A percentile compares a stretch with the other conserved stretches of the same genome.
Evolutionary conservation across 2,329 filamentous ascomycete genomes (phyloP).

Genomic region (Lachnellula suecica): DNA sequence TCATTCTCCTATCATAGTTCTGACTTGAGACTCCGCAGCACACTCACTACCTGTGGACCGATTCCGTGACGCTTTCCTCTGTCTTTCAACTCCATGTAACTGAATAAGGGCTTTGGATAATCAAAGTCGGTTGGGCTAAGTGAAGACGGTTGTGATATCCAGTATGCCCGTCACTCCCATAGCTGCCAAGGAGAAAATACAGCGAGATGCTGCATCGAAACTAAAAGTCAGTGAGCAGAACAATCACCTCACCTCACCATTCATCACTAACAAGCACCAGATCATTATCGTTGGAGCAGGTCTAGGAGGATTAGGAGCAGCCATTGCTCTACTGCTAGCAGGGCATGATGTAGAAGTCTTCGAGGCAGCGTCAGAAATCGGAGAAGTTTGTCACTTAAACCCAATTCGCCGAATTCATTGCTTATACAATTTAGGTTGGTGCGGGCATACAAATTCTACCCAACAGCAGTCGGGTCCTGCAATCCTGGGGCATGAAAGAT

Average conservation of each 20-base stretch:
- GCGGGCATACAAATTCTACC: conserved; percentile 31
- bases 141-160: neutral
- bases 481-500: conserved; percentile 24
- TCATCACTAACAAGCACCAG: conserved; percentile 6
- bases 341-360: conserved; percentile 40
- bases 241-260: neutral
- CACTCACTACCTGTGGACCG: too few relatives aligned
- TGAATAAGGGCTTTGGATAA: too few relatives aligned
- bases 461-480: conserved; percentile 24
- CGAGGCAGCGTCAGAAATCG: conserved; percentile 40
- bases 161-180: conserved; percentile 1
- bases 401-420: conserved; percentile 42
- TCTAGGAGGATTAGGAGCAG: conserved; percentile 49
- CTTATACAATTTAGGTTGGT: conserved; percentile 40
- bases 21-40: too few relatives aligned
- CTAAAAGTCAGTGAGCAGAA: conserved; percentile 16
- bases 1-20: too few relatives aligned
- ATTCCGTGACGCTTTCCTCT: too few relatives aligned
- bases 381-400: conserved; percentile 38
- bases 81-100: too few relatives aligned
- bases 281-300: conserved; percentile 55
- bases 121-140: neutral
- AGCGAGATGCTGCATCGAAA: conserved; percentile 13
- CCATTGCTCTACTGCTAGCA: conserved; percentile 27
- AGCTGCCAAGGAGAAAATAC: conserved; percentile 16